phyloP scores from a whole-genome alignment of 257 asterid genomes.

The Nicotiana attenuata region DNA sequence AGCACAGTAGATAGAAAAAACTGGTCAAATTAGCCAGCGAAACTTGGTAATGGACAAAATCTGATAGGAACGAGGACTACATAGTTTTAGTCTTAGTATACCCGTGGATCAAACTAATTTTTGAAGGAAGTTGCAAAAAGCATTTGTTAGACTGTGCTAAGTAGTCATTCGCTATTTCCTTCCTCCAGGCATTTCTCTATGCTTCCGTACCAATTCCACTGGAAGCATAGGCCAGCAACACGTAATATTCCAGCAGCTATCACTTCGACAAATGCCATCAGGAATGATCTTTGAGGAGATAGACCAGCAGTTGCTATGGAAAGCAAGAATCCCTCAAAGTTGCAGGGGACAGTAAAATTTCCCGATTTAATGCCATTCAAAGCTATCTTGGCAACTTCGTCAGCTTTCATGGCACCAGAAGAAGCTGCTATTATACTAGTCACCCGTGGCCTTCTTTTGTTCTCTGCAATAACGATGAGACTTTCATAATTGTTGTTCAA shows the following conservation, averaged over 20 bases:
- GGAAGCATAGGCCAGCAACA: slow-evolving; percentile 65
- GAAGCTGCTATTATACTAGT: slow-evolving; percentile 79
- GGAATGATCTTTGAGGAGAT: slow-evolving; percentile 82
- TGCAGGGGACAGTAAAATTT: slow-evolving; percentile 71
- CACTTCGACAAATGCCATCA: slow-evolving; percentile 81
- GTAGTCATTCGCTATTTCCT: slow-evolving; percentile 23
- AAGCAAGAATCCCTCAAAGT: slow-evolving; percentile 68
- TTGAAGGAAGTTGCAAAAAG: background rate
- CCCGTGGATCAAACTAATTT: background rate
- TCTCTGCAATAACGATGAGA: slow-evolving; percentile 42
- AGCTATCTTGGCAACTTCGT: slow-evolving; percentile 69
- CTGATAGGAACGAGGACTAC: background rate
- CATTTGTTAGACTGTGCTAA: background rate
- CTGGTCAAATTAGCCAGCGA: background rate
- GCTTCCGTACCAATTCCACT: slow-evolving; percentile 81
- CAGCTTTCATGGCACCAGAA: slow-evolving; percentile 92
- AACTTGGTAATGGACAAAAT: background rate
- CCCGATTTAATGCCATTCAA: slow-evolving; percentile 63
- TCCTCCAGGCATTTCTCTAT: slow-evolving; percentile 57
- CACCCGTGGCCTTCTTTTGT: slow-evolving; percentile 70
- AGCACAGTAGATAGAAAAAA: background rate
- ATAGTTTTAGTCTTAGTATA: background rate
- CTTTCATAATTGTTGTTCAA: background rate
- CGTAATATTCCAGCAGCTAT: slow-evolving; percentile 53
- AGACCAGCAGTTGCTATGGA: slow-evolving; percentile 76